Evolutionary conservation across 306 rosid genomes (phyloP), one percentile per base, ranked within the genome.

Genomic region (Quercus robur): DNA sequence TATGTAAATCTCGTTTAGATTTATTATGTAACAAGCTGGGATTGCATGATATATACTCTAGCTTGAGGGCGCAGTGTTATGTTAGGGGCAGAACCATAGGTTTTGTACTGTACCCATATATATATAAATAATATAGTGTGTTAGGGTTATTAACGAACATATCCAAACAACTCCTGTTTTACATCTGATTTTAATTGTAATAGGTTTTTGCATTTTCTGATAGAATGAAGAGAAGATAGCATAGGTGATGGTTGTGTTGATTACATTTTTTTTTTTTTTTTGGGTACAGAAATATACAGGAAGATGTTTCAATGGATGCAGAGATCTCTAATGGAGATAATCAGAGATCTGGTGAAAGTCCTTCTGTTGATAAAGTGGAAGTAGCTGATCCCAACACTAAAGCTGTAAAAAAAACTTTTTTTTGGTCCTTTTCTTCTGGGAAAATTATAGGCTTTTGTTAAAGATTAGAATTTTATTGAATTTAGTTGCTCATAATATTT

Each of bases 271-370:
- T 20, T 9, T 2, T 2, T 10, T 21, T 33, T 64, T 30, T 64
- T 6, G 3, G 17, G 31, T 80, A 84, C 97, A 96, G 99, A 89
- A 87, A 87, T 79, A 74, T 86, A 81, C 90, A 92, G 86, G 94
- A 87, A 80, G 97, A 90, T 82, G 89, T 64, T 74, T 77, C 93
- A 54, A 71, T 80, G 44, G 91, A 77, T 78, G 87, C 90, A 73
- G 94, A 92, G 83, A 89, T 83, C 84, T 83, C 97, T 78, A 87
- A 79, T 76, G 88, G 83, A 31, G 89, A 84, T 78, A 76, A 83
- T 80, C 93, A 81, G 80, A 77, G 80, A 76, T 76, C 88, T 77
- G 79, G 86, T 51, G 97, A 84, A 85, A 84, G 78, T 77, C 84
- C 89, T 67, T 88, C 86, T 55, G 75, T 79, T 14, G 93, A 80